phyloP scores from a whole-genome alignment of 805 yeast genomes.

The Maudiozyma bulderi region DNA sequence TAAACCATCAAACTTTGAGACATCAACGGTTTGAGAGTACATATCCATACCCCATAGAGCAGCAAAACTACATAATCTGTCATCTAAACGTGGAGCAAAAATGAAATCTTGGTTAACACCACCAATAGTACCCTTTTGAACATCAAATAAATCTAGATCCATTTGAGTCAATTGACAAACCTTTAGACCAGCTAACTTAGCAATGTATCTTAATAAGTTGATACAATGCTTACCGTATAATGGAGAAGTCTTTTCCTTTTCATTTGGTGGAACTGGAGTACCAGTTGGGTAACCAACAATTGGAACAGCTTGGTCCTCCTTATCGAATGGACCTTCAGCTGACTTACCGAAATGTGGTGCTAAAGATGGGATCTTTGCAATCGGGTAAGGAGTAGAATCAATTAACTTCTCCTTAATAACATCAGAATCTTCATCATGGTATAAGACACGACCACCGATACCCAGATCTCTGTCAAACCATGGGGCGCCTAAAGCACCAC shows the following conservation, averaged over 20 bases:
- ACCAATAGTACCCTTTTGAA: conserved; percentile 69
- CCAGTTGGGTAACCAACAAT: conserved; percentile 48
- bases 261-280: conserved; percentile 40
- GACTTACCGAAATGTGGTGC: conserved; percentile 82
- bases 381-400: conserved; percentile 54
- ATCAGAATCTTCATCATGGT: conserved; percentile 31
- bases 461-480: conserved; percentile 89
- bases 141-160: conserved; percentile 74
- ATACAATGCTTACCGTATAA: conserved; percentile 60
- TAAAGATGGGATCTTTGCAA: conserved; percentile 74
- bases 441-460: conserved; percentile 66
- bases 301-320: conserved; percentile 71
- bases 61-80: conserved; percentile 70
- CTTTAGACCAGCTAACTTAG: conserved; percentile 46
- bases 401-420: conserved; percentile 35
- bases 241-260: conserved; percentile 54
- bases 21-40: conserved; percentile 34
- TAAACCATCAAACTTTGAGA: conserved; percentile 33
- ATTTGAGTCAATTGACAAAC: conserved; percentile 57
- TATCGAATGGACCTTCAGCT: conserved; percentile 61
- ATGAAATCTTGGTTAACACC: conserved; percentile 71
- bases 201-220: conserved; percentile 56
- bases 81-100: conserved; percentile 78
- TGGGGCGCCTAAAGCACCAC: conserved; percentile 53
- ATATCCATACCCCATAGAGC: conserved; percentile 54